Conservation (phyloP, 305 asterid species). For the Ilex paraguariensis region DNA sequence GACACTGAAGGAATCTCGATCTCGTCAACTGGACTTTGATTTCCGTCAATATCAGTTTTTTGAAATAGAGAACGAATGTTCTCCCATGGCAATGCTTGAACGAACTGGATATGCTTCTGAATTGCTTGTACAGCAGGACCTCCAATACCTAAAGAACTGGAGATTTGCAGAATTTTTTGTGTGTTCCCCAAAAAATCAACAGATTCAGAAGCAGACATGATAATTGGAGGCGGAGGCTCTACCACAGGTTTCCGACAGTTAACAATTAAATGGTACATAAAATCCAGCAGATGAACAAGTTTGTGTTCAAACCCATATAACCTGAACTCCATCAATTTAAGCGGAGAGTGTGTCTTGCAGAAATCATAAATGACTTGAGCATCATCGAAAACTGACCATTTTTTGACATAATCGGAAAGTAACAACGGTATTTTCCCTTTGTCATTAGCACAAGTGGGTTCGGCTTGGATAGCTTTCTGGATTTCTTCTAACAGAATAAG, state of each 20-base stretch:
- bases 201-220: too few relatives aligned
- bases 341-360: background rate
- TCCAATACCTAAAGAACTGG: too few relatives aligned
- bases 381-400: background rate
- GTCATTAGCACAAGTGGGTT: too few relatives aligned
- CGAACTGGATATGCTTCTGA: slow-evolving; percentile 9
- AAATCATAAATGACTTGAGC: background rate
- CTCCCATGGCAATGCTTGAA: slow-evolving; percentile 30
- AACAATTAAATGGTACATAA: background rate
- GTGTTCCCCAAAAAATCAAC: too few relatives aligned
- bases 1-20: slow-evolving; percentile 48
- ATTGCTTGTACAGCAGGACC: background rate
- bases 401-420: background rate
- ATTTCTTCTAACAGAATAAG: background rate
- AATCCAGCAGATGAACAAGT: background rate
- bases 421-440: too few relatives aligned
- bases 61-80: slow-evolving; percentile 22
- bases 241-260: background rate
- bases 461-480: background rate
- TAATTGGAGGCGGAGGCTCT: too few relatives aligned
- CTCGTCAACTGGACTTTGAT: slow-evolving; percentile 16
- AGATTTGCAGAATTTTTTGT: too few relatives aligned
- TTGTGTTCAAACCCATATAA: too few relatives aligned
- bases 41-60: slow-evolving; percentile 12
- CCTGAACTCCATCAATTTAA: background rate